Evolutionary conservation across 1,139 yeast genomes (phyloP).

Genomic region (Yamadazyma dendronema): DNA sequence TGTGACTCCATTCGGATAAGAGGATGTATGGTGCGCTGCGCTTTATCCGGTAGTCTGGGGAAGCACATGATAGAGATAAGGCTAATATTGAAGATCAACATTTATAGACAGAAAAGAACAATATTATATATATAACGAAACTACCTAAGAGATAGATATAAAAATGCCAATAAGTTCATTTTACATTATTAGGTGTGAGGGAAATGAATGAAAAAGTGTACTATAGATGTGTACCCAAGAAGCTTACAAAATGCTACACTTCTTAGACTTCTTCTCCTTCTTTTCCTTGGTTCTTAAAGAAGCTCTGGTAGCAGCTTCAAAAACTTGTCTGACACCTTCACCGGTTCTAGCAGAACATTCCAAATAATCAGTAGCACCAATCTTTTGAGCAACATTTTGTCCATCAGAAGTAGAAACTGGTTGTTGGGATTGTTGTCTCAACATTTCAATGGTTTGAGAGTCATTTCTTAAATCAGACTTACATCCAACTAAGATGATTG

Average conservation of each 20-base stretch:
- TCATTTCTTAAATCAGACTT: constrained; percentile 88
- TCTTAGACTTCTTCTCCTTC: constrained; percentile 54
- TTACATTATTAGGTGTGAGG: neutral
- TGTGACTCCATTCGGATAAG: neutral
- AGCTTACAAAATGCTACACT: constrained; percentile 57
- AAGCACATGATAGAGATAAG: neutral
- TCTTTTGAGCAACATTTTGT: constrained; percentile 78
- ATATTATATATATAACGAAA: constrained; percentile 2
- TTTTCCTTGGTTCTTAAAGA: constrained; percentile 66
- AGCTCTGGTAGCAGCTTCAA: constrained; percentile 90
- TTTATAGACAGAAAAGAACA: neutral
- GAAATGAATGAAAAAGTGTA: neutral
- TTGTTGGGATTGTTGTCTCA: constrained; percentile 70
- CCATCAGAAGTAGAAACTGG: constrained; percentile 83
- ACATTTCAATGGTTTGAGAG: constrained; percentile 69
- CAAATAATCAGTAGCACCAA: constrained; percentile 81
- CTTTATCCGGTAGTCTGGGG: neutral
- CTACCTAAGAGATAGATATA: neutral
- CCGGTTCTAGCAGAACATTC: constrained; percentile 95
- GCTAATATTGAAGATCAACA: neutral
- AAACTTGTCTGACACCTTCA: constrained; percentile 87
- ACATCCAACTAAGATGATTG: constrained; percentile 90
- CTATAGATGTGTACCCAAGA: neutral
- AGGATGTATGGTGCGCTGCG: neutral
- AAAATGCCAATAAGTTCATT: constrained; percentile 2